A percentile compares a stretch with the other conserved stretches of the same genome.
phyloP scores from a whole-genome alignment of 202 grass and related monocot genomes.

The Carex arenaria region DNA sequence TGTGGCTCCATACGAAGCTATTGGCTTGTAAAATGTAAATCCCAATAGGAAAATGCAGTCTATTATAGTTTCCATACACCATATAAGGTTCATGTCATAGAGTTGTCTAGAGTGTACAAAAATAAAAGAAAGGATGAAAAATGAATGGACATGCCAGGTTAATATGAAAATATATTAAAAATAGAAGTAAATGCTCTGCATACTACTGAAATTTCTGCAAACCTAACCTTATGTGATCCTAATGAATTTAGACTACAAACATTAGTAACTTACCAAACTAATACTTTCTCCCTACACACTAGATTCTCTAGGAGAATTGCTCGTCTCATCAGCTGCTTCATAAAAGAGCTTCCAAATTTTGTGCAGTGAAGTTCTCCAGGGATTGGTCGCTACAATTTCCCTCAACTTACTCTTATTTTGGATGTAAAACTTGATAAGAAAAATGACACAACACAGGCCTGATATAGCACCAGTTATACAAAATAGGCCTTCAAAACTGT shows the following conservation, averaged over 20 bases:
- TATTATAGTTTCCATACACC: not conserved
- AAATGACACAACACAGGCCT: slow-evolving; percentile 26
- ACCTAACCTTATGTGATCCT: not conserved
- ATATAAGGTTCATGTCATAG: not conserved
- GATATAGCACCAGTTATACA: slow-evolving; percentile 50
- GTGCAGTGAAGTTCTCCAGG: slow-evolving; percentile 11
- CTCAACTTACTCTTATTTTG: not conserved
- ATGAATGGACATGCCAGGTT: not conserved
- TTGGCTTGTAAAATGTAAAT: not conserved
- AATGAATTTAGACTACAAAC: not conserved
- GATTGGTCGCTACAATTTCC: not conserved
- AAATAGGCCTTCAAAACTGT: slow-evolving; percentile 67
- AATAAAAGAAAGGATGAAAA: not conserved
- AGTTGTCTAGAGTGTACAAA: not conserved
- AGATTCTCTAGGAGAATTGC: not conserved
- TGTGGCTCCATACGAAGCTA: not conserved
- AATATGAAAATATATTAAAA: not conserved
- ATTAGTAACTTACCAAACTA: not conserved
- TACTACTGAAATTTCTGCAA: not conserved
- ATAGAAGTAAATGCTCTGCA: not conserved
- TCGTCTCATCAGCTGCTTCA: not conserved
- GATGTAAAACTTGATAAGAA: slow-evolving; percentile 28
- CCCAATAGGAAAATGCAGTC: not conserved
- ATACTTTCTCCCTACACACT: not conserved
- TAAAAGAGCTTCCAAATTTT: slow-evolving; percentile 32